A percentile compares a stretch with the other conserved stretches of the same genome.
Conservation (phyloP, 2,329 filamentous ascomycete species). For the Ophiostoma novo-ulmi region DNA sequence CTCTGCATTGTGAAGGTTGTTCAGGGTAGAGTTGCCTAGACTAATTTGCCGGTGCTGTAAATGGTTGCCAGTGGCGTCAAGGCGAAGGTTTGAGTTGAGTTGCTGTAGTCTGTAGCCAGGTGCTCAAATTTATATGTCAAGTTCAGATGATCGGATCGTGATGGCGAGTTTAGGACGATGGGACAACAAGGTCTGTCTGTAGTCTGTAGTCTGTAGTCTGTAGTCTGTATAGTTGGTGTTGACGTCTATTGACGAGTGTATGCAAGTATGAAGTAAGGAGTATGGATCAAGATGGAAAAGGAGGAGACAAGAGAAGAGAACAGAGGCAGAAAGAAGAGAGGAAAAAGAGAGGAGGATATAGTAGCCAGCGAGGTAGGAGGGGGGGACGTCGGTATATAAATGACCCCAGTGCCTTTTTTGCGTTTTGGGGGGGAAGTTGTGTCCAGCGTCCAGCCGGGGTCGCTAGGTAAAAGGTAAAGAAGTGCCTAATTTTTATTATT, state of each 20-base stretch:
- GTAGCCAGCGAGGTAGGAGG: constrained; percentile 17
- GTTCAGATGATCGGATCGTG: constrained; percentile 3
- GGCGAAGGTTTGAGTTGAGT: neutral
- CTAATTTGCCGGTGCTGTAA: neutral
- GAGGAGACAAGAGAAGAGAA: neutral
- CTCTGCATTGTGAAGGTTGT: constrained; percentile 60
- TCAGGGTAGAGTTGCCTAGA: neutral
- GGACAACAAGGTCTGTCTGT: neutral
- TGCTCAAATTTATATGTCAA: neutral
- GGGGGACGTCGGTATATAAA: constrained; percentile 28
- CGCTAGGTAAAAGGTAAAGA: constrained; percentile 25
- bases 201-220: neutral
- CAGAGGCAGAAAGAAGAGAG: constrained; percentile 7
- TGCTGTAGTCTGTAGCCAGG: neutral
- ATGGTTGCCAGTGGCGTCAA: neutral
- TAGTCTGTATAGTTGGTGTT: neutral
- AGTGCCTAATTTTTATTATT: constrained; percentile 19
- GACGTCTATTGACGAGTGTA: neutral
- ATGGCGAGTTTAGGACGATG: neutral
- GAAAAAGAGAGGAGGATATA: constrained; percentile 13
- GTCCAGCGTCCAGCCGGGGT: constrained; percentile 22
- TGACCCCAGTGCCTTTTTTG: constrained; percentile 17
- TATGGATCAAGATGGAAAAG: neutral
- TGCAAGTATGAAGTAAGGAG: neutral
- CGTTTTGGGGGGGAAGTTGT: constrained; percentile 2